Base-by-base conservation (phyloP, 345 rosid genomes). In the Kandelia obovata region DNA sequence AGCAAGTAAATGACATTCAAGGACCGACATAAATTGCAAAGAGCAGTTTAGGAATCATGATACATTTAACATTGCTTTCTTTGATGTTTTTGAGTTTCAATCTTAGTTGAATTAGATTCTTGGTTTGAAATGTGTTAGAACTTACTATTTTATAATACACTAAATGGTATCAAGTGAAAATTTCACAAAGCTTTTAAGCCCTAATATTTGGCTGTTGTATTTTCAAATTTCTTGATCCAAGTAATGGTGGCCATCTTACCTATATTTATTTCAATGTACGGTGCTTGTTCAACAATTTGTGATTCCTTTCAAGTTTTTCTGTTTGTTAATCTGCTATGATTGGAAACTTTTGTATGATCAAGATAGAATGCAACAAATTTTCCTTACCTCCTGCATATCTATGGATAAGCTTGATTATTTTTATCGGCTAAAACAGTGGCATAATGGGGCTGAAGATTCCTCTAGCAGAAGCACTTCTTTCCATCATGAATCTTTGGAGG, bases 381-480 rank as follows among this genome's bases (percentile, higher is more conserved):
- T 2, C 15, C n/a, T 1, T 21, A n/a, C 2, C 26, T 21, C 21
- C 17, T 17, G 43, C 16, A 53, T 39, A 3, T 55, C 4, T 55
- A 21, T 57, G 21, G n/a, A 31, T 61, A 78, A 85, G 84, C 37
- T 34, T 71, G 71, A 76, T 53, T 77, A 66, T 61, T 58, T 53
- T 69, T 72, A 75, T 46, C 80, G 78, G 74, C 34, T 58, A 9
- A 75, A 75, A 65, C 63, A 73, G 63, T 78, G 49, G 51, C 81
- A 77, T 16, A 64, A 66, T 58, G 61, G 73, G 62, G 67, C 68
- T 17, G 84, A 82, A 69, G 72, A 80, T 58, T 75, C 84, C 43
- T 81, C 86, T 15, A 53, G 76, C 70, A 61, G 80, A 68, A 77
- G 73, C 26, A 68, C 39, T 69, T 66, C 69, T 49, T 68, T 53